Evolutionary conservation across 257 asterid species (phyloP).

Genomic region (Mentha longifolia): DNA sequence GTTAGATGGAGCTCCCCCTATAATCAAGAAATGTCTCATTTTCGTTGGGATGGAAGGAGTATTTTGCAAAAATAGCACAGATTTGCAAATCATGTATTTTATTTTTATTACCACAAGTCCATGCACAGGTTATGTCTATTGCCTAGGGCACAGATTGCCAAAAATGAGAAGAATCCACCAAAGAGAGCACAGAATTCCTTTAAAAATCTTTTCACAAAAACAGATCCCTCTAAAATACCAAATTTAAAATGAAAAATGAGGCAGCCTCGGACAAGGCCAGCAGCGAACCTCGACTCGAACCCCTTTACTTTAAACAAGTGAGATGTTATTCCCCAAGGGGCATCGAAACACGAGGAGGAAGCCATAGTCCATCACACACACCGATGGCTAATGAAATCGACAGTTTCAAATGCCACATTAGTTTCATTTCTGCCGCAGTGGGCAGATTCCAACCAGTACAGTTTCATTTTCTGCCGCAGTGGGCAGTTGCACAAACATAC

Average conservation of each 20-base stretch:
- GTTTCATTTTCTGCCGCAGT: constrained; percentile 36
- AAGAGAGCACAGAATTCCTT: too few relatives aligned
- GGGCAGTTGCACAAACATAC: constrained; percentile 53
- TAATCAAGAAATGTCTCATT: too few relatives aligned
- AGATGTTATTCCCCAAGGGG: constrained; percentile 34
- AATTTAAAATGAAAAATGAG: not conserved
- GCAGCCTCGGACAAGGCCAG: not conserved
- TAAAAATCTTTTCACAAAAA: not conserved
- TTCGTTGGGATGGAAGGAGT: too few relatives aligned
- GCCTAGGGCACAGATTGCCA: not conserved
- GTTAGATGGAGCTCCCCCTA: too few relatives aligned
- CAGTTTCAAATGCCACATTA: constrained; percentile 44
- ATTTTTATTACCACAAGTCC: not conserved
- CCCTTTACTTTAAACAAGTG: constrained; percentile 16
- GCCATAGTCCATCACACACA: constrained; percentile 55
- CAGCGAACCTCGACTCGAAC: not conserved
- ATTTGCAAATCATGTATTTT: not conserved
- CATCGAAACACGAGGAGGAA: constrained; percentile 42
- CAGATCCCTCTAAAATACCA: not conserved
- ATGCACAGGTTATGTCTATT: not conserved
- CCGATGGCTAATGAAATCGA: constrained; percentile 38
- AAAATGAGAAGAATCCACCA: not conserved
- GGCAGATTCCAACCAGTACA: constrained; percentile 24
- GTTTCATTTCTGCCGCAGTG: constrained; percentile 35
- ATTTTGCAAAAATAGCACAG: not conserved